Conservation (phyloP, 345 rosid genomes). For the Hibiscus trionum region DNA sequence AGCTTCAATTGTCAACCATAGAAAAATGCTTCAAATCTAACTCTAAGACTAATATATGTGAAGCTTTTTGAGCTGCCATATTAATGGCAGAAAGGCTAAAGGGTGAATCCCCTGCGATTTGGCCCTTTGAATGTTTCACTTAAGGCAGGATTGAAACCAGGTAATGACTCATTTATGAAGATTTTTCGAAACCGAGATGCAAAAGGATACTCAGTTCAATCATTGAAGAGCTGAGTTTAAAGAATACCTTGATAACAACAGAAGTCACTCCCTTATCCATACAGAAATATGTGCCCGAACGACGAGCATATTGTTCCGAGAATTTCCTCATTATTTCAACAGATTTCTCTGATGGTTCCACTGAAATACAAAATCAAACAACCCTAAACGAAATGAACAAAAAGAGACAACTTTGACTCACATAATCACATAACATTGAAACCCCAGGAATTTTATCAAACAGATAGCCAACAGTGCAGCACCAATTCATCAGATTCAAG, state of each 20-base stretch:
- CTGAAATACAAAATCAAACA: constrained; percentile 24
- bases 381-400: not conserved
- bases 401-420: not conserved
- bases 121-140: not conserved
- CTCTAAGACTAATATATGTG: not conserved
- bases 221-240: not conserved
- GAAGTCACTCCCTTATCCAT: constrained; percentile 89
- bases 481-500: not conserved
- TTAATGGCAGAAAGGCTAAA: too few species aligned
- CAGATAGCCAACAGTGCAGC: not conserved
- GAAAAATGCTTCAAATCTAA: not conserved
- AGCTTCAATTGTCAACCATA: not conserved
- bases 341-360: constrained; percentile 82
- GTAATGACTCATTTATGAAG: not conserved
- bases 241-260: constrained; percentile 79
- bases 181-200: not conserved
- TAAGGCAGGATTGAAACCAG: not conserved
- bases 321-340: constrained; percentile 94
- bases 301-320: constrained; percentile 94
- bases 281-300: constrained; percentile 90
- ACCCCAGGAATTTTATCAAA: not conserved
- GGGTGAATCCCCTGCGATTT: not conserved
- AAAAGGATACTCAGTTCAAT: not conserved
- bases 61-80: not conserved
- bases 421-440: not conserved